Evolutionary conservation across 768 basidiomycete species (phyloP).

Genomic region (Mrakia blollopis): DNA sequence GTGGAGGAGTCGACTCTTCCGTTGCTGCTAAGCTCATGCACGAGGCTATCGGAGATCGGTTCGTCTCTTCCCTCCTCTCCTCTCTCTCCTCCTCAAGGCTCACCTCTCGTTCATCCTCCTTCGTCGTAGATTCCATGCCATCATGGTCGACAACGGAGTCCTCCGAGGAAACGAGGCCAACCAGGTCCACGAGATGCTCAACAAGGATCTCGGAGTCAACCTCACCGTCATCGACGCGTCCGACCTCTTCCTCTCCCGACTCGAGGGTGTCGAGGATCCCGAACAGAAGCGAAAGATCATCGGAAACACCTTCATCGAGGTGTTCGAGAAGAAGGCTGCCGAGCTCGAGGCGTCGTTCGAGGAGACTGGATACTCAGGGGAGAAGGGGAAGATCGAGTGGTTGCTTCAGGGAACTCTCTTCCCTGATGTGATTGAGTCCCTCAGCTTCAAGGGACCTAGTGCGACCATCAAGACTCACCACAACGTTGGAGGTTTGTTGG

Average conservation of each 20-base stretch:
- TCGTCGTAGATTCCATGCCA: slow-evolving; percentile 82
- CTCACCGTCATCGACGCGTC: slow-evolving; percentile 94
- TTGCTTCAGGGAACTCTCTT: slow-evolving; percentile 94
- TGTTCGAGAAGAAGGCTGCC: slow-evolving; percentile 89
- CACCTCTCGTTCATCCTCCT: not conserved
- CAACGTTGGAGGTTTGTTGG: slow-evolving; percentile 92
- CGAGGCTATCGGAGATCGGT: slow-evolving; percentile 97
- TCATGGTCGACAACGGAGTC: slow-evolving; percentile 99
- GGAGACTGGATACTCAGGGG: slow-evolving; percentile 55
- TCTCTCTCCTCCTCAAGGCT: slow-evolving; percentile 3
- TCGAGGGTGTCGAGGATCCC: slow-evolving; percentile 91
- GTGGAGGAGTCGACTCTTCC: slow-evolving; percentile 94
- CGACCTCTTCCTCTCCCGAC: slow-evolving; percentile 77
- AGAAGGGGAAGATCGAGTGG: slow-evolving; percentile 92
- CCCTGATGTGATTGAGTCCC: slow-evolving; percentile 98
- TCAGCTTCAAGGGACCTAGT: slow-evolving; percentile 97
- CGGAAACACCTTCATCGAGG: slow-evolving; percentile 96
- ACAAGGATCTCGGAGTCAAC: slow-evolving; percentile 88
- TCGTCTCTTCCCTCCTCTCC: slow-evolving; percentile 34
- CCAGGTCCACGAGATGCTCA: slow-evolving; percentile 90
- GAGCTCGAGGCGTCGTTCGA: slow-evolving; percentile 80
- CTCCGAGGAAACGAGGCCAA: slow-evolving; percentile 82
- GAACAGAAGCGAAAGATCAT: slow-evolving; percentile 97
- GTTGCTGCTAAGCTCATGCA: slow-evolving; percentile 99
- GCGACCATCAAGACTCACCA: slow-evolving; percentile 99